A percentile compares a stretch with the other conserved stretches of the same genome.
Conservation (phyloP, 306 rosid genomes). For the Coriaria nepalensis region DNA sequence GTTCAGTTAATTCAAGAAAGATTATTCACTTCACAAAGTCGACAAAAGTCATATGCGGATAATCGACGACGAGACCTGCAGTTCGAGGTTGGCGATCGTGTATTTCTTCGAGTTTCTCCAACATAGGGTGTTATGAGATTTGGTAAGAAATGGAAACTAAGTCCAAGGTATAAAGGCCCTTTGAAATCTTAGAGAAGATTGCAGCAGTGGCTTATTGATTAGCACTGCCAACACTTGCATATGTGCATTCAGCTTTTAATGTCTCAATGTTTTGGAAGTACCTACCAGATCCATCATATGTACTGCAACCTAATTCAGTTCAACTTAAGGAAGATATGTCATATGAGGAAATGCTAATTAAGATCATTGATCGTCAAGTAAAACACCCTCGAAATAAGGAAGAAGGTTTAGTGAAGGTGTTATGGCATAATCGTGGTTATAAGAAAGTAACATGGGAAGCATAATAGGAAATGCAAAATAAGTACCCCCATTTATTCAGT, state of each 20-base stretch:
- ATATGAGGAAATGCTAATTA: not conserved
- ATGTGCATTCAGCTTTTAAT: too few relatives aligned
- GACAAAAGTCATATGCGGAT: not conserved
- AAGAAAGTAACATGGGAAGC: too few relatives aligned
- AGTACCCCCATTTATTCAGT: too few relatives aligned
- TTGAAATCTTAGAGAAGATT: not conserved
- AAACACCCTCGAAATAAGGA: not conserved
- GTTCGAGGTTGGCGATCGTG: not conserved
- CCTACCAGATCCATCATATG: not conserved
- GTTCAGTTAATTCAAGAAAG: not conserved
- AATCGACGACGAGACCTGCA: not conserved
- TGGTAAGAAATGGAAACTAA: not conserved
- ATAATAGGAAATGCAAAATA: too few relatives aligned
- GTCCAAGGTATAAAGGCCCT: not conserved
- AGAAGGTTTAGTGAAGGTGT: not conserved
- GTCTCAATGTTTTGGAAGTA: not conserved
- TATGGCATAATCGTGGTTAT: not conserved
- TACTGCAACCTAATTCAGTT: not conserved
- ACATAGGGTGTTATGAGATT: too few relatives aligned
- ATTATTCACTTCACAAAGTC: not conserved
- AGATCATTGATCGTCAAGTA: not conserved
- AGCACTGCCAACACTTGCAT: not conserved
- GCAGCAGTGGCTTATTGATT: not conserved
- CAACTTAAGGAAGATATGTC: not conserved
- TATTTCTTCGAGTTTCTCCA: not conserved